Conservation (phyloP, 768 basidiomycete genomes). For the Trametes gibbosa region DNA sequence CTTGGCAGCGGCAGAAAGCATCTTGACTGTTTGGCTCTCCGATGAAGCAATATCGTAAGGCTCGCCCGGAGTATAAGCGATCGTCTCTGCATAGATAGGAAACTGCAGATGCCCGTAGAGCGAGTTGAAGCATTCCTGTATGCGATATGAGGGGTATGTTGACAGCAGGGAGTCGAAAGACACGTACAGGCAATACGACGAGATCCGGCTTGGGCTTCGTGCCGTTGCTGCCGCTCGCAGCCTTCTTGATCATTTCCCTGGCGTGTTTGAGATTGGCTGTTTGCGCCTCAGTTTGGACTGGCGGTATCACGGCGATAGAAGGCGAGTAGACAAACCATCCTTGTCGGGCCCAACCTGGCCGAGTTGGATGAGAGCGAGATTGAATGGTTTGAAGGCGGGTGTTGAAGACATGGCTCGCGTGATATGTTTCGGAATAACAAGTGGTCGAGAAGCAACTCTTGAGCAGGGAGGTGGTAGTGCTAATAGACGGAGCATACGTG, state of each 20-base stretch:
- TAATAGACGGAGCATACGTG: slow-evolving; percentile 13
- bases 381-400: slow-evolving; percentile 66
- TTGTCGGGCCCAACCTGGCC: slow-evolving; percentile 74
- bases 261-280: slow-evolving; percentile 79
- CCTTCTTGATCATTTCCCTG: slow-evolving; percentile 71
- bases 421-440: neutral
- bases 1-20: slow-evolving; percentile 80
- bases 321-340: slow-evolving; percentile 24
- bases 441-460: neutral
- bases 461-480: neutral
- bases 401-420: slow-evolving; percentile 21
- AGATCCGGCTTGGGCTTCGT: slow-evolving; percentile 63
- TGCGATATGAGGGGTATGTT: neutral
- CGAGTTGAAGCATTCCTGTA: slow-evolving; percentile 85
- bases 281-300: neutral
- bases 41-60: slow-evolving; percentile 54
- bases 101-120: slow-evolving; percentile 82
- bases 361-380: slow-evolving; percentile 86
- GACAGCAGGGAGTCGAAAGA: neutral
- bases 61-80: slow-evolving; percentile 57
- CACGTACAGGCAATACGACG: slow-evolving; percentile 78
- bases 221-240: slow-evolving; percentile 40
- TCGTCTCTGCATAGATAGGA: slow-evolving; percentile 78
- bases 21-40: slow-evolving; percentile 73
- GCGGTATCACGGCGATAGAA: neutral